These are phyloP conservation scores for Theobroma cacao DNA, from an alignment of 345 rosid species.

Conservation along the genomic window DNA sequence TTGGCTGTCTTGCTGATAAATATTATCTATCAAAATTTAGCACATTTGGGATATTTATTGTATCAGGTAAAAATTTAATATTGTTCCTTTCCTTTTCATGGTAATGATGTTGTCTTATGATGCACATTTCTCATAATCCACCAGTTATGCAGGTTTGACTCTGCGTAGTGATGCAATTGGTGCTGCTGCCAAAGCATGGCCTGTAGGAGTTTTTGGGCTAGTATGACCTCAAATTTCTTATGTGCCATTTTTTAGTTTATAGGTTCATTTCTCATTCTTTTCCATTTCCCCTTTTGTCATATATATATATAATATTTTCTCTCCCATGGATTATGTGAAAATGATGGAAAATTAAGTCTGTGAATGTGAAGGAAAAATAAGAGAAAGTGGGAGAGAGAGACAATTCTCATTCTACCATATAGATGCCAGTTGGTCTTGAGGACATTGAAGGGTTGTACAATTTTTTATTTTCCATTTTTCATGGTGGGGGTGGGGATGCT, in stretches of 20 bases:
- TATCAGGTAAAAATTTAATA: slow-evolving; percentile 56
- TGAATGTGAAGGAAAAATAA: too few species aligned
- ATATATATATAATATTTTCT: background rate
- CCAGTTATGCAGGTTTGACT: slow-evolving; percentile 59
- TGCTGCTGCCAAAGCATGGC: slow-evolving; percentile 86
- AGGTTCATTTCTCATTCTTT: slow-evolving; percentile 28
- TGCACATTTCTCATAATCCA: background rate
- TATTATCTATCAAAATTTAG: slow-evolving; percentile 68
- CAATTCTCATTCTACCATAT: too few species aligned
- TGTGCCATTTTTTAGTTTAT: slow-evolving; percentile 36
- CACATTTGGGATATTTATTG: slow-evolving; percentile 70
- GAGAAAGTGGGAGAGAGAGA: too few species aligned
- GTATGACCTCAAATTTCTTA: slow-evolving; percentile 59
- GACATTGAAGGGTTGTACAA: too few species aligned
- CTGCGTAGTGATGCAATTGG: slow-evolving; percentile 76
- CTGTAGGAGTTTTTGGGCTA: slow-evolving; percentile 82
- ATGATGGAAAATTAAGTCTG: too few species aligned
- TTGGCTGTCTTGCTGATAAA: slow-evolving; percentile 83
- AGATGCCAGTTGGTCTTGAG: too few species aligned
- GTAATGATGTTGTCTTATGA: background rate
- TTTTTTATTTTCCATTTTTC: too few species aligned
- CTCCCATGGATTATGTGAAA: too few species aligned
- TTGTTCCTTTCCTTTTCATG: background rate
- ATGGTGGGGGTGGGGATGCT: too few species aligned
- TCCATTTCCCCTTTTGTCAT: slow-evolving; percentile 9